Percentiles rank a stretch among this genome's conserved stretches.
These are phyloP conservation scores for Tulasnella calospora DNA, from an alignment of 768 basidiomycete species.

Conservation along the genomic window DNA sequence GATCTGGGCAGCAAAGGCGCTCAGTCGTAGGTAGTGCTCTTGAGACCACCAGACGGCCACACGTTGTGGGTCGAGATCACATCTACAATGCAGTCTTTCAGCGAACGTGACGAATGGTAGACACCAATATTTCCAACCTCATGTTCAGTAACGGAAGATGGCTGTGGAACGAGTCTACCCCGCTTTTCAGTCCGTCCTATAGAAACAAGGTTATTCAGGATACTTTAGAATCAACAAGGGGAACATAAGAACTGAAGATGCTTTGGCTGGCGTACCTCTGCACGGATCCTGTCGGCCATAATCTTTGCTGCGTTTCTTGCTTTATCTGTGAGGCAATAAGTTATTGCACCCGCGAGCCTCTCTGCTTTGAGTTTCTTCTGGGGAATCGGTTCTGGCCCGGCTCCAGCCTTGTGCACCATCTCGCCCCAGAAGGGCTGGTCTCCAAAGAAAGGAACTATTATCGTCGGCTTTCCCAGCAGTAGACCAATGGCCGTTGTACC, in stretches of 20 bases:
- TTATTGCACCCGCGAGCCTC: conserved; percentile 52
- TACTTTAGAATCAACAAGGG: background rate
- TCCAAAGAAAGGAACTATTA: conserved; percentile 63
- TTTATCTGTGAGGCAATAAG: conserved; percentile 43
- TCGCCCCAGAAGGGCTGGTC: conserved; percentile 52
- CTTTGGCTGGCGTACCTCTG: conserved; percentile 41
- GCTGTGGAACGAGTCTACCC: conserved; percentile 54
- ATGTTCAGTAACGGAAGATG: conserved; percentile 59
- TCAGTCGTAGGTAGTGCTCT: conserved; percentile 48
- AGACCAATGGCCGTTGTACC: conserved; percentile 63
- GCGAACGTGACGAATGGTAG: background rate
- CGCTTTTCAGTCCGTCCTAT: conserved; percentile 47
- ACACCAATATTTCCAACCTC: conserved; percentile 37
- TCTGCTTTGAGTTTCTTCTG: conserved; percentile 48
- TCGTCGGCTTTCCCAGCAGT: conserved; percentile 54
- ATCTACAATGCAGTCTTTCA: conserved; percentile 35
- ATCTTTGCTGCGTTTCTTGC: conserved; percentile 48
- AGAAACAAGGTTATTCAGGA: background rate
- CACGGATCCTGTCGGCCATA: conserved; percentile 49
- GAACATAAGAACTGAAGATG: background rate
- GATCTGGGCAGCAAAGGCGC: conserved; percentile 51
- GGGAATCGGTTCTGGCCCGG: conserved; percentile 57
- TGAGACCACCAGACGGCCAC: conserved; percentile 58
- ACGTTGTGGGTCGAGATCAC: conserved; percentile 50
- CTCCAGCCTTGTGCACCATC: conserved; percentile 58